A percentile compares a stretch with the other conserved stretches of the same genome.
phyloP scores from a whole-genome alignment of 768 basidiomycete genomes.

The Kwoniella sp. region DNA sequence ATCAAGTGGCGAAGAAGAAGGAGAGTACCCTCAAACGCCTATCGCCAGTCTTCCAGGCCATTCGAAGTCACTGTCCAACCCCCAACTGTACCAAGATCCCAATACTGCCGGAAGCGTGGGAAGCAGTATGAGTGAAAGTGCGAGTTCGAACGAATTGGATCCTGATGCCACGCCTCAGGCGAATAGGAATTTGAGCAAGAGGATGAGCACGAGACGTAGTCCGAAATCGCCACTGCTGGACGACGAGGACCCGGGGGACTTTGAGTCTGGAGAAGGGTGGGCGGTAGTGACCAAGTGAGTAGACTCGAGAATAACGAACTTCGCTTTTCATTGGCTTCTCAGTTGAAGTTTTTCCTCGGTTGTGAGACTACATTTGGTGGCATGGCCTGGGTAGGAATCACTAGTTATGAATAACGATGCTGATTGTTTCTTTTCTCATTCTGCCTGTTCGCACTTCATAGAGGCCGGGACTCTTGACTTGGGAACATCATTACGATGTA shows the following conservation, averaged over 20 bases:
- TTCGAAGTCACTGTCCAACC: slow-evolving; percentile 15
- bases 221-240: slow-evolving; percentile 47
- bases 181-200: slow-evolving; percentile 12
- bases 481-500: slow-evolving; percentile 15
- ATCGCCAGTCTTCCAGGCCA: slow-evolving; percentile 23
- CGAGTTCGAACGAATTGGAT: slow-evolving; percentile 4
- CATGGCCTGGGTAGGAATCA: not conserved
- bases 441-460: not conserved
- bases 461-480: slow-evolving; percentile 28
- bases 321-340: no score
- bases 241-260: slow-evolving; percentile 51
- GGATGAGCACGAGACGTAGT: slow-evolving; percentile 26
- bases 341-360: no score
- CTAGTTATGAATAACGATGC: no score
- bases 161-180: slow-evolving; percentile 20
- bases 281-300: slow-evolving; percentile 51
- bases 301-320: no score
- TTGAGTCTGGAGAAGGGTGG: slow-evolving; percentile 49
- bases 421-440: no score
- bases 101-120: not conserved
- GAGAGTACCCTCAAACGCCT: slow-evolving; percentile 21
- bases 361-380: not conserved
- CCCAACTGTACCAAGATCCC: slow-evolving; percentile 9
- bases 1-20: slow-evolving; percentile 8
- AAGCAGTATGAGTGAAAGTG: not conserved